Conservation (phyloP, 148 eudicot species). For the Pouteria glomerata region DNA sequence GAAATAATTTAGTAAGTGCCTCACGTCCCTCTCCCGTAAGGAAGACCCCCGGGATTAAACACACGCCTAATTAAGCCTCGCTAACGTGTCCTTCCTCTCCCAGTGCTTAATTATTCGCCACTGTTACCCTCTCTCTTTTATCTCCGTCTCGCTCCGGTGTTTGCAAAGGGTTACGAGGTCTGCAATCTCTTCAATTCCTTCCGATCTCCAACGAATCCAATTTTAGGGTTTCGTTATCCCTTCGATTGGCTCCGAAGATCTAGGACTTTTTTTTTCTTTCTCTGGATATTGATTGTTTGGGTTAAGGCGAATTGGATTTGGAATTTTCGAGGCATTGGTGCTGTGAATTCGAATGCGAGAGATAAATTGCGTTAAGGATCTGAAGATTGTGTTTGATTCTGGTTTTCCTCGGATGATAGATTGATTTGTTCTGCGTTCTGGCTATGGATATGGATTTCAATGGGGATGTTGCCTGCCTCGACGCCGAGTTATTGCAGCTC, state of each 20-base stretch:
- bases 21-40: neutral
- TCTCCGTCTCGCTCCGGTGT: slow-evolving; percentile 6
- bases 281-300: neutral
- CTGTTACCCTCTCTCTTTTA: neutral
- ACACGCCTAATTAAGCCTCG: neutral
- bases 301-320: neutral
- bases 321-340: neutral
- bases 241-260: slow-evolving; percentile 15
- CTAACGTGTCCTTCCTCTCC: neutral
- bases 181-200: slow-evolving; percentile 5
- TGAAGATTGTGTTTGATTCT: slow-evolving; percentile 17
- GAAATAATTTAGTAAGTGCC: neutral
- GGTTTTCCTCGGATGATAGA: slow-evolving; percentile 19
- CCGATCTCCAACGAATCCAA: neutral
- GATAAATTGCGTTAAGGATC: slow-evolving; percentile 10
- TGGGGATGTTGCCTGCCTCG: slow-evolving; percentile 61
- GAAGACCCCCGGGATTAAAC: neutral
- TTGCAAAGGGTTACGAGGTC: slow-evolving; percentile 12
- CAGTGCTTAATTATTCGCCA: neutral
- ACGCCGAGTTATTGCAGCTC: slow-evolving; percentile 71
- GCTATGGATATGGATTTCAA: slow-evolving; percentile 67
- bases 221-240: slow-evolving; percentile 1
- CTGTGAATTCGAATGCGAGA: neutral
- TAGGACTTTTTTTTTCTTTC: neutral
- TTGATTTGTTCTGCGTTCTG: slow-evolving; percentile 15